phyloP scores from a whole-genome alignment of 805 yeast genomes.

The Metschnikowia gelsemii region DNA sequence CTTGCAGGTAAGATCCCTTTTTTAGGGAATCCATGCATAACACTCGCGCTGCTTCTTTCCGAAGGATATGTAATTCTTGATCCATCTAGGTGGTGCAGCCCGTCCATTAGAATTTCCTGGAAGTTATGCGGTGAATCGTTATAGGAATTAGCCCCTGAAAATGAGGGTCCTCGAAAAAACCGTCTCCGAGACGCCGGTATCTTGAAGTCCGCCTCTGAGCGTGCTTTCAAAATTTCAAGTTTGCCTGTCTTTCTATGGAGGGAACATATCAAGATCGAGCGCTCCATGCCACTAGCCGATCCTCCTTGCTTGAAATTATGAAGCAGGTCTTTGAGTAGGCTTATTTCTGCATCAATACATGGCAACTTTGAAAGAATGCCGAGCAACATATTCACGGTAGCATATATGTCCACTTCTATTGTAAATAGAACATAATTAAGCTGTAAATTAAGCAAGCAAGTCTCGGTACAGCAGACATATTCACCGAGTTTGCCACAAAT shows the following conservation, averaged over 20 bases:
- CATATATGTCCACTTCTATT: slow-evolving; percentile 29
- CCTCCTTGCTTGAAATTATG: not conserved
- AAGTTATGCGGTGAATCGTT: too few relatives aligned
- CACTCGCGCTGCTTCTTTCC: not conserved
- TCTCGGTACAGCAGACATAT: slow-evolving; percentile 24
- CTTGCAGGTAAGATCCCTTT: not conserved
- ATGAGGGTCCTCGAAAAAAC: not conserved
- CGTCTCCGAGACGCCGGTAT: slow-evolving; percentile 1
- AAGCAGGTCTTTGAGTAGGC: not conserved
- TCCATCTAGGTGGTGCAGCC: not conserved
- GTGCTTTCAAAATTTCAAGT: slow-evolving; percentile 34
- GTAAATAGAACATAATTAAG: slow-evolving; percentile 39
- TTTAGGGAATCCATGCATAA: slow-evolving; percentile 2
- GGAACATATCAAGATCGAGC: slow-evolving; percentile 31
- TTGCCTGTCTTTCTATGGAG: slow-evolving; percentile 37
- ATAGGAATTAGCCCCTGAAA: too few relatives aligned
- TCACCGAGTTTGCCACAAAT: slow-evolving; percentile 28
- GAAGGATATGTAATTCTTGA: not conserved
- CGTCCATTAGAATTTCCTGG: too few relatives aligned
- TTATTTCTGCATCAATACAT: not conserved
- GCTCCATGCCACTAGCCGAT: slow-evolving; percentile 1
- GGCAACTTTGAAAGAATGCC: not conserved
- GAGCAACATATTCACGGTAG: slow-evolving; percentile 23
- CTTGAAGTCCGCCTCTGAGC: slow-evolving; percentile 27
- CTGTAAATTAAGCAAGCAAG: slow-evolving; percentile 37